Conservation (phyloP, 2,329 filamentous ascomycete species). For the Phyllosticta citrichinensis region DNA sequence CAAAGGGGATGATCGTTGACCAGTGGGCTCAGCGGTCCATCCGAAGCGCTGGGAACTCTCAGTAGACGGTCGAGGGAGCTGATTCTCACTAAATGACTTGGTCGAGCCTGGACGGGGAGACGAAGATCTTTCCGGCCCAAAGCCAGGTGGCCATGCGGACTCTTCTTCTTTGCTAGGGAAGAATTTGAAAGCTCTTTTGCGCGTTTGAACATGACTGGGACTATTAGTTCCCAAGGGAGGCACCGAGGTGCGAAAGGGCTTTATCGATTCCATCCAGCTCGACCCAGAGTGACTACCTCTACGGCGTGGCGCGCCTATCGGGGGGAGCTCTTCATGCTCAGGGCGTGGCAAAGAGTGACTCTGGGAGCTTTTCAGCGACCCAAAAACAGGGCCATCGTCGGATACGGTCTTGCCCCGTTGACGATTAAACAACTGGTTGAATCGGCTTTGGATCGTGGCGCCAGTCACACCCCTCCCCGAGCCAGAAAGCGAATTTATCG, state of each 20-base stretch:
- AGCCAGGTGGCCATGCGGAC: conserved; percentile 32
- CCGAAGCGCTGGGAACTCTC: conserved; percentile 30
- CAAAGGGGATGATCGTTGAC: conserved; percentile 27
- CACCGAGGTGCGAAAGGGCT: conserved; percentile 23
- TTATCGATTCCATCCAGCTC: conserved; percentile 44
- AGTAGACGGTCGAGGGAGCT: conserved; percentile 27
- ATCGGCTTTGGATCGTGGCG: conserved; percentile 33
- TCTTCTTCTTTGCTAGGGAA: conserved; percentile 42
- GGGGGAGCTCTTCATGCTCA: conserved; percentile 35
- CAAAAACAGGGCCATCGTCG: conserved; percentile 54
- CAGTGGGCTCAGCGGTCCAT: conserved; percentile 22
- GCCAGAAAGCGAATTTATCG: conserved; percentile 38
- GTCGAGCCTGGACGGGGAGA: conserved; percentile 59
- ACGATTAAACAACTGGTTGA: conserved; percentile 53
- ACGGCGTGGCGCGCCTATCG: conserved; percentile 40
- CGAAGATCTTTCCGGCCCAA: conserved; percentile 29
- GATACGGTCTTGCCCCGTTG: conserved; percentile 51
- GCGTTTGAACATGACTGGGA: conserved; percentile 28
- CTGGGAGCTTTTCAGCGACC: conserved; percentile 59
- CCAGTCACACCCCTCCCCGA: conserved; percentile 37
- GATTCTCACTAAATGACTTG: conserved; percentile 38
- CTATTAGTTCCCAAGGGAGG: conserved; percentile 19
- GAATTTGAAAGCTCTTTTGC: conserved; percentile 40
- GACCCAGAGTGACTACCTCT: conserved; percentile 46
- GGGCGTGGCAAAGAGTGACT: conserved; percentile 68